Evolutionary conservation across 108 stramenopile species (phyloP).

Genomic region (Conticribra weissflogii): DNA sequence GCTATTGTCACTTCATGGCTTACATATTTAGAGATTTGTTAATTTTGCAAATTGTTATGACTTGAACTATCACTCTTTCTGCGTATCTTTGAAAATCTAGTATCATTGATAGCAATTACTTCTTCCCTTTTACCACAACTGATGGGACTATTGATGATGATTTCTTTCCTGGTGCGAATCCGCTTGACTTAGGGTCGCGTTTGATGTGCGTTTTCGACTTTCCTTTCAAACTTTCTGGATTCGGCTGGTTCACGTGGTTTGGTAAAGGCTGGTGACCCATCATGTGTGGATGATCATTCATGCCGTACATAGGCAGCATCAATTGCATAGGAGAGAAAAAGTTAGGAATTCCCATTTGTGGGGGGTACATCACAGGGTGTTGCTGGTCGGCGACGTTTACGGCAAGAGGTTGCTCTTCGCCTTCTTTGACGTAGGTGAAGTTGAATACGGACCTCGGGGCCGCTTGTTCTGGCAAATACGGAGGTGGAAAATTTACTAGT

Average conservation of each 20-base stretch:
- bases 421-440: constrained; percentile 85
- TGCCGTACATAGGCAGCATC: constrained; percentile 30
- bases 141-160: constrained; percentile 30
- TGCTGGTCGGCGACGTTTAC: constrained; percentile 12
- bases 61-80: no score
- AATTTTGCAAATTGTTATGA: no score
- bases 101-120: no score
- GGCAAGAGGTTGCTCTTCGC: constrained; percentile 61
- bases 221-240: constrained; percentile 4
- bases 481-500: constrained; percentile 14
- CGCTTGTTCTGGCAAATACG: constrained; percentile 10
- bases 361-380: constrained; percentile 12
- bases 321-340: constrained; percentile 16
- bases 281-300: constrained; percentile 24
- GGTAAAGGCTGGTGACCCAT: no score
- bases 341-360: constrained; percentile 30
- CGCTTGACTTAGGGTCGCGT: not conserved
- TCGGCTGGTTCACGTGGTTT: constrained; percentile 11
- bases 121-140: constrained; percentile 36
- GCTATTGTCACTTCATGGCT: no score
- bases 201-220: constrained; percentile 1
- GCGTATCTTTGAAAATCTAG: no score
- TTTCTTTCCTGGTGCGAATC: constrained; percentile 28
- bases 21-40: no score
- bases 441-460: constrained; percentile 60